Conservation (phyloP, 2,329 filamentous ascomycete species). For the Fusarium agapanthi region DNA sequence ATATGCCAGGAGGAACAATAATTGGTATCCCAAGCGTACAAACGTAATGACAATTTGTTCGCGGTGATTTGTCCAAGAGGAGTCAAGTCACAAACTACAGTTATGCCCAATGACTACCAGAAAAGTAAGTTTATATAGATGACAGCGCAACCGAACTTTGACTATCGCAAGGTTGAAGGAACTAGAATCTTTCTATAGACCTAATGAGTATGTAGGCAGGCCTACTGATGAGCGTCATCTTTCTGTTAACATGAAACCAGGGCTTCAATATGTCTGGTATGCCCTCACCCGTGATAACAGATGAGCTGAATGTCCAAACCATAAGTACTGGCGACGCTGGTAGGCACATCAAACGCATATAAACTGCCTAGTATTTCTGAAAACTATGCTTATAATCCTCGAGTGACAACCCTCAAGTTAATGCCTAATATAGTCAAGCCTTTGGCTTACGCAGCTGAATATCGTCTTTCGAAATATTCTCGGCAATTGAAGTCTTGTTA, state of each 20-base stretch:
- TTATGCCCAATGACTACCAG: background rate
- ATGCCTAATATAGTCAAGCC: too few relatives aligned
- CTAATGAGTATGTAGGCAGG: background rate
- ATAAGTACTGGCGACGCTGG: background rate
- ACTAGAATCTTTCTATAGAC: background rate
- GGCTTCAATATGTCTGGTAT: background rate
- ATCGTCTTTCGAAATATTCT: too few relatives aligned
- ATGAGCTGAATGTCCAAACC: background rate
- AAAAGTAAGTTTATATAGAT: background rate
- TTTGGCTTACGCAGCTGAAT: fast-evolving
- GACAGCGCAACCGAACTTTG: fast-evolving
- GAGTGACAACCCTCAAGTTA: fast-evolving
- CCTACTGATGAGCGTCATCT: background rate
- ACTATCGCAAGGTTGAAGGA: too few relatives aligned
- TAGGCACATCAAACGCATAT: background rate
- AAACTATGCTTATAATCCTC: background rate
- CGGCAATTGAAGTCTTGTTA: background rate
- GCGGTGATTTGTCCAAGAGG: background rate
- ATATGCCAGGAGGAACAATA: background rate
- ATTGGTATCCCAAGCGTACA: background rate
- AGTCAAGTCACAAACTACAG: background rate
- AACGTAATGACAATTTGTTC: background rate
- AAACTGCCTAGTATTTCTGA: background rate
- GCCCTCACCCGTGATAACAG: background rate
- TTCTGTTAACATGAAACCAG: background rate